Evolutionary conservation across 805 yeast species (phyloP).

Genomic region (Barnettozyma sp.): DNA sequence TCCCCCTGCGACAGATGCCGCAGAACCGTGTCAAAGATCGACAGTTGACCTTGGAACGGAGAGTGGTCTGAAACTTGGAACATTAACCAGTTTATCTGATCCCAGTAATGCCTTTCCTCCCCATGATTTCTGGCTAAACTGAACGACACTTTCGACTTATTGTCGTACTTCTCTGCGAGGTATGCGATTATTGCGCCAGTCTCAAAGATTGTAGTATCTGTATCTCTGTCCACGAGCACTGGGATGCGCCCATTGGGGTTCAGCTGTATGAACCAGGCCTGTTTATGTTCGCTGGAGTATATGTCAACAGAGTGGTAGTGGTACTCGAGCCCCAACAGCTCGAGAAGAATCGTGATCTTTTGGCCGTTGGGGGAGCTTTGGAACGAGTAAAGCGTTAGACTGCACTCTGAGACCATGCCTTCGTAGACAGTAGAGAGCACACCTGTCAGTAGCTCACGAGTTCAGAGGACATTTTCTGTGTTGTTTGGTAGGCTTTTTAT

Average conservation of each 20-base stretch:
- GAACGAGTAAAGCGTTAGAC: constrained; percentile 47
- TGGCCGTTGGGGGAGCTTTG: constrained; percentile 49
- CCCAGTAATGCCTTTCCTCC: constrained; percentile 45
- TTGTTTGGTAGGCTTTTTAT: constrained; percentile 1
- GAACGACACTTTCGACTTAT: constrained; percentile 35
- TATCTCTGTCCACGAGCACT: constrained; percentile 36
- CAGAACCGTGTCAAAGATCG: constrained; percentile 1
- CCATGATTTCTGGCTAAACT: too few relatives aligned
- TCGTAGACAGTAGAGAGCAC: too few relatives aligned
- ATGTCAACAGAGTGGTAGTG: constrained; percentile 33
- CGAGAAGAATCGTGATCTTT: constrained; percentile 32
- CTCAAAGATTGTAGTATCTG: too few relatives aligned
- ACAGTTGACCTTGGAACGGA: constrained; percentile 51
- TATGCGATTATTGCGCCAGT: constrained; percentile 56
- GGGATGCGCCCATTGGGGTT: constrained; percentile 63
- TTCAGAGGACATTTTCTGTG: too few relatives aligned
- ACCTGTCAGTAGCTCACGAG: too few relatives aligned
- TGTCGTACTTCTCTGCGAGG: constrained; percentile 52
- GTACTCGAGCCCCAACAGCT: constrained; percentile 29
- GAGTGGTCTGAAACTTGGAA: constrained; percentile 51
- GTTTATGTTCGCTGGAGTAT: constrained; percentile 40
- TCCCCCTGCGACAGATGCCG: neutral
- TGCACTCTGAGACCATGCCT: constrained; percentile 41
- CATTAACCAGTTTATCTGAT: constrained; percentile 40
- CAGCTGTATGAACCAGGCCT: constrained; percentile 46